These are phyloP conservation scores for Theileria parva DNA, from an alignment of 169 alveolate genomes.

Conservation along the genomic window DNA sequence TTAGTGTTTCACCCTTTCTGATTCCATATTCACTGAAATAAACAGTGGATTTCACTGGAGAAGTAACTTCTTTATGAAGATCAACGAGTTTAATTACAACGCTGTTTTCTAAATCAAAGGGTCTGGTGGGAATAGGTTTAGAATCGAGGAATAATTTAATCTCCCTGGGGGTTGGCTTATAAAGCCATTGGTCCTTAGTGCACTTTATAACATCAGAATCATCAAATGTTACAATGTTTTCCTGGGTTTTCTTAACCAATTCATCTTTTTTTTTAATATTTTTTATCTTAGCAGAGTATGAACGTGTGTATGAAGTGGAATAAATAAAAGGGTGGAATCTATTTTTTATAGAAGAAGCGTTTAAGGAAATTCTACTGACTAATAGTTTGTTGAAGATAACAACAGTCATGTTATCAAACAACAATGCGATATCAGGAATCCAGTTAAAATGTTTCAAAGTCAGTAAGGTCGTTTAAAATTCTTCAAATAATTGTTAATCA, in stretches of 20 bases:
- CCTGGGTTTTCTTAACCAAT: constrained; percentile 3
- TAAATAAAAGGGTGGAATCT: neutral
- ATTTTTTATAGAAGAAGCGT: neutral
- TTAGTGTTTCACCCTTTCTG: constrained; percentile 73
- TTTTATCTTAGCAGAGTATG: neutral
- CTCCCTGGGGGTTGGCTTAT: constrained; percentile 40
- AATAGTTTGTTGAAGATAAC: neutral
- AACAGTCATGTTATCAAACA: constrained; percentile 1
- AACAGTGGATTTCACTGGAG: constrained; percentile 78
- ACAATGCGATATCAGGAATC: neutral
- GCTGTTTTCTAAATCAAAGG: constrained; percentile 79
- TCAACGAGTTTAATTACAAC: constrained; percentile 77
- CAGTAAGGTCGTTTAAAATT: constrained; percentile 14
- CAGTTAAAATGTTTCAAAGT: neutral
- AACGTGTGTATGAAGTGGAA: neutral
- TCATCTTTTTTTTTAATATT: constrained; percentile 4
- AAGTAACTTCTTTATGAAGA: constrained; percentile 69
- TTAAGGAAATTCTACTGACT: neutral
- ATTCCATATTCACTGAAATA: constrained; percentile 82
- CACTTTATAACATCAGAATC: constrained; percentile 14
- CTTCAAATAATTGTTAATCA: constrained; percentile 31
- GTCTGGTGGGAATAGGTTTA: constrained; percentile 41
- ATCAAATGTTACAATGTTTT: neutral
- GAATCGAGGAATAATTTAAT: constrained; percentile 42
- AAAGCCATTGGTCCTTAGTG: constrained; percentile 67